Evolutionary conservation across 192 early-diverging fungal species (phyloP), one percentile per base, ranked within the genome.

Genomic region (Umbelopsis sp.): DNA sequence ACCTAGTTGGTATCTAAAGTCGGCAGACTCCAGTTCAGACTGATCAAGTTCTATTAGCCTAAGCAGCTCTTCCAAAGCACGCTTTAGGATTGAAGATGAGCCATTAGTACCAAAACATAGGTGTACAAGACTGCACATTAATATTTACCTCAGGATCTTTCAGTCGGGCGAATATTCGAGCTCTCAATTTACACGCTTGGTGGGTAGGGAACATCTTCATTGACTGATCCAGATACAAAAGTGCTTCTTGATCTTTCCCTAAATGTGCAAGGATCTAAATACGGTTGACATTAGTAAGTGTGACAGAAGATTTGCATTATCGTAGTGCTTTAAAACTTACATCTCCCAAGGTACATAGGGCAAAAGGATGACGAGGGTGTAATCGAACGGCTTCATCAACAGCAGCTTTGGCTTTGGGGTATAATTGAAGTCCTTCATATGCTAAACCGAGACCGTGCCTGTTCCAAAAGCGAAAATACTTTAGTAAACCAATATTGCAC

Each of bases 361-460:
- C n/a, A 34, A 77, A 68, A 34, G 68, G 76, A 47, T 77, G 76
- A 9, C 49, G 45, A 9, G 76, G 71, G 44, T 77, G 53, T 12
- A 77, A 36, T 26, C 72, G 54, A 1, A 77, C 56, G 1, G 76
- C 76, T 67, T 73, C 72, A 22, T 62, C 45, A n/a, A 77, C 32
- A 12, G 73, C 43, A 3, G 71, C 62, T 25, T 67, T 49, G 41
- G 76, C 76, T 70, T 70, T 45, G 0, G 31, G 21, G 21, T 54
- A 70, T 29, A 66, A 59, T 29, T 70, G 32, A 29, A 77, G 69
- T 9, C 68, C 68, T 24, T 66, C 45, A 54, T 73, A 70, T 7
- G 76, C 76, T 45, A 53, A 52, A 0, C 71, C 76, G 22, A 70
- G 49, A 67, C 76, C 76, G n/a, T 66, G 73, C 70, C 70, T 71